phyloP scores from a whole-genome alignment of 768 basidiomycete genomes.

The Dictyophora rubrovolvata region DNA sequence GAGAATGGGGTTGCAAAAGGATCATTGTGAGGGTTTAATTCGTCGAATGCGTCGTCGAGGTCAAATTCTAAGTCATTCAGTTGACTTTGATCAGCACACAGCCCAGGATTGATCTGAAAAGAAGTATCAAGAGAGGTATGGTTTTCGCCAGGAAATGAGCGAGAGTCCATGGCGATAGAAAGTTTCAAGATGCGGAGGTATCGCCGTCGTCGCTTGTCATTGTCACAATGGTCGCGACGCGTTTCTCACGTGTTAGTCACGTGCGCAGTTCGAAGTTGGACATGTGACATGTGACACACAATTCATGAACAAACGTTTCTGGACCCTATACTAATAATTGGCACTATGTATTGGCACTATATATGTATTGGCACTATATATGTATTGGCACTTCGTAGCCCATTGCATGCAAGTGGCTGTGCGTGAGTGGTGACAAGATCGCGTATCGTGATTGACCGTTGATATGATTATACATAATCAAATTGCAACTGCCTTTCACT shows the following conservation, averaged over 20 bases:
- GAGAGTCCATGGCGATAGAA: not conserved
- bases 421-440: too few species aligned
- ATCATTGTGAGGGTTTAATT: constrained; percentile 33
- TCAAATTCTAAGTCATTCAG: constrained; percentile 22
- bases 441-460: too few species aligned
- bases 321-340: too few species aligned
- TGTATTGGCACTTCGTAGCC: too few species aligned
- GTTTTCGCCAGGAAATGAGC: constrained; percentile 18
- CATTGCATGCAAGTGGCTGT: too few species aligned
- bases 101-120: constrained; percentile 37
- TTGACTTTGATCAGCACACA: constrained; percentile 16
- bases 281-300: too few species aligned
- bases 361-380: too few species aligned
- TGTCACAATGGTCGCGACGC: not conserved
- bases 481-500: too few species aligned
- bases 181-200: not conserved
- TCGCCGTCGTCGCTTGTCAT: not conserved
- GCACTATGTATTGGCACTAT: too few species aligned
- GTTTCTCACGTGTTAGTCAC: constrained; percentile 4
- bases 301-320: too few species aligned
- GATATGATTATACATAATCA: too few species aligned
- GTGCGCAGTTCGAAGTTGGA: too few species aligned
- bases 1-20: constrained; percentile 27
- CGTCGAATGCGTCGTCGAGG: constrained; percentile 34
- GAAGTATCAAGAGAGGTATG: constrained; percentile 22